phyloP scores from a whole-genome alignment of 805 yeast species.

The Saturnispora dispora region DNA sequence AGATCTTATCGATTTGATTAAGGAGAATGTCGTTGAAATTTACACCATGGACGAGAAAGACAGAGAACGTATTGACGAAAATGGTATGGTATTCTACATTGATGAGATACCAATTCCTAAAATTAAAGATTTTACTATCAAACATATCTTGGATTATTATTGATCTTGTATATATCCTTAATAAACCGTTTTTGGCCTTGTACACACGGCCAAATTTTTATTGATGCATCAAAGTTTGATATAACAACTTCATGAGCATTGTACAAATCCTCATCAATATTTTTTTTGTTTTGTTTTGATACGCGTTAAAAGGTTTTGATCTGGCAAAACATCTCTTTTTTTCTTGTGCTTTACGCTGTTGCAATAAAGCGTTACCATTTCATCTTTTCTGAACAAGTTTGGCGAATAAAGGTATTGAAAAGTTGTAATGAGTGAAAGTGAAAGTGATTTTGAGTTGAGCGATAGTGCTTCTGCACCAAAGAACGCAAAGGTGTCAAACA shows the following conservation, averaged over 20 bases:
- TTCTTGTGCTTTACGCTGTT: not conserved
- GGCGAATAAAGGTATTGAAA: not conserved
- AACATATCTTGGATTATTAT: constrained; percentile 50
- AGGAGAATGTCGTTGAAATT: constrained; percentile 62
- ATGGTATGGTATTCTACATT: constrained; percentile 71
- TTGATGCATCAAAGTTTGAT: not conserved
- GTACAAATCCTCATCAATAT: not conserved
- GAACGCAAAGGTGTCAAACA: not conserved
- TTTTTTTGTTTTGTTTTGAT: not conserved
- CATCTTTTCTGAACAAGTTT: not conserved
- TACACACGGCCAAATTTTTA: not conserved
- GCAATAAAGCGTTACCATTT: not conserved
- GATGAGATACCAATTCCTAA: constrained; percentile 69
- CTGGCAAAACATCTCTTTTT: not conserved
- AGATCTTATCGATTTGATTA: constrained; percentile 46
- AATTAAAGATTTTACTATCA: constrained; percentile 53
- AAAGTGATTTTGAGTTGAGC: constrained; percentile 4
- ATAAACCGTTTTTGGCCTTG: not conserved
- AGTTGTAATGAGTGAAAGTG: constrained; percentile 4
- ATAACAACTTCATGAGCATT: not conserved
- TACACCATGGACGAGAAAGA: constrained; percentile 77
- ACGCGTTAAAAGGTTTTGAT: not conserved
- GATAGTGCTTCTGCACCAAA: not conserved
- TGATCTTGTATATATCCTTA: not conserved
- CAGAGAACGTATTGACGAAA: constrained; percentile 80